phyloP scores from a whole-genome alignment of 768 basidiomycete genomes.

The Lactarius sp. region DNA sequence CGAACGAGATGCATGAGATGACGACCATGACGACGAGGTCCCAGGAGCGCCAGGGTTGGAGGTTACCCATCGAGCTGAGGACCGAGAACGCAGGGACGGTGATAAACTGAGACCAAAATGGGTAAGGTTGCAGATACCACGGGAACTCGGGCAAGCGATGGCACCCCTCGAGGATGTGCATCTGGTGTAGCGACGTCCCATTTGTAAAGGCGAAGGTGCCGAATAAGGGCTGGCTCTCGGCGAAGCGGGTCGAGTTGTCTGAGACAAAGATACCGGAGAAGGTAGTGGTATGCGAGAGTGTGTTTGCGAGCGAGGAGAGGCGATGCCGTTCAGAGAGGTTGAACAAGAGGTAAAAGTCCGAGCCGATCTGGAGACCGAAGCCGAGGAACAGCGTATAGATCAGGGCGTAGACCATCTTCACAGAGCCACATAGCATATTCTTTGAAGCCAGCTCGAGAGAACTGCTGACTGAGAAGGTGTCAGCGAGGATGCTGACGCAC shows the following conservation, averaged over 20 bases:
- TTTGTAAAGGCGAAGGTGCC: conserved; percentile 67
- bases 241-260: conserved; percentile 44
- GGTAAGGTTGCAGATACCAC: conserved; percentile 79
- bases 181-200: conserved; percentile 39
- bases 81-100: conserved; percentile 71
- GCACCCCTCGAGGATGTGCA: conserved; percentile 54
- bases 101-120: conserved; percentile 63
- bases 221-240: conserved; percentile 38
- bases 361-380: conserved; percentile 78
- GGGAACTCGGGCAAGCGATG: conserved; percentile 57
- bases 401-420: conserved; percentile 80
- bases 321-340: conserved; percentile 52
- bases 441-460: conserved; percentile 79
- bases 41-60: conserved; percentile 65
- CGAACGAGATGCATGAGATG: conserved; percentile 74
- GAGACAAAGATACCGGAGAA: conserved; percentile 62
- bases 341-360: conserved; percentile 68
- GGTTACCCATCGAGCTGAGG: conserved; percentile 64
- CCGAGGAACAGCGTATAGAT: conserved; percentile 80
- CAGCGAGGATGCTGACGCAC: background rate
- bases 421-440: conserved; percentile 74
- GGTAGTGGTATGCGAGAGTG: conserved; percentile 43
- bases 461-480: conserved; percentile 53
- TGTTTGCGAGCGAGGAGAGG: conserved; percentile 47
- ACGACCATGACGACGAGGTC: conserved; percentile 77